Evolutionary conservation across 2,329 filamentous ascomycete species (phyloP).

Genomic region (Xylaria arbuscula): DNA sequence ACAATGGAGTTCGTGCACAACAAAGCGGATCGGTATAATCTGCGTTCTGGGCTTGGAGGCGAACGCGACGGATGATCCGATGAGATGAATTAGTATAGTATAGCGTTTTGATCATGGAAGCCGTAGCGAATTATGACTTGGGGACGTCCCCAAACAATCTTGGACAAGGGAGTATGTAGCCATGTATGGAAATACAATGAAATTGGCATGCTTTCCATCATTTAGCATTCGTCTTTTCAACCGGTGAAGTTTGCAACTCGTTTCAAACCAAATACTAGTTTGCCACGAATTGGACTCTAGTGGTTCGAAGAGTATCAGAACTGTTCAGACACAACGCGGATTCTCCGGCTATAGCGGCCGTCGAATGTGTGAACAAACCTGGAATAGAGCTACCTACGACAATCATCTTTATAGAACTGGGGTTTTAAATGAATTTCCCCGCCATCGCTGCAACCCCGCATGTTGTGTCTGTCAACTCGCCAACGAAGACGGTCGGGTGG

Average conservation of each 20-base stretch:
- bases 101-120: conserved; percentile 26
- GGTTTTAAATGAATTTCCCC: conserved; percentile 6
- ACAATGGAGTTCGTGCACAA: conserved; percentile 32
- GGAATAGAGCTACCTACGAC: background rate
- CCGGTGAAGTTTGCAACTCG: background rate
- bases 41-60: conserved; percentile 25
- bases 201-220: background rate
- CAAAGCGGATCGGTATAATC: conserved; percentile 22
- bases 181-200: background rate
- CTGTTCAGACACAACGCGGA: background rate
- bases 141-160: background rate
- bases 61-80: conserved; percentile 14
- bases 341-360: background rate
- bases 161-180: background rate
- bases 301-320: background rate
- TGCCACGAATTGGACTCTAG: background rate
- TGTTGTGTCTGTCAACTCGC: conserved; percentile 1
- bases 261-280: background rate
- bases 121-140: conserved; percentile 4
- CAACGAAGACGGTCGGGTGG: background rate
- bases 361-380: background rate
- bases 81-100: conserved; percentile 14
- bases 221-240: background rate
- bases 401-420: background rate
- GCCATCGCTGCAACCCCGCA: conserved; percentile 4